Base-by-base conservation (phyloP, 495 filamentous ascomycete species). In the Recurvomyces mirabilis region DNA sequence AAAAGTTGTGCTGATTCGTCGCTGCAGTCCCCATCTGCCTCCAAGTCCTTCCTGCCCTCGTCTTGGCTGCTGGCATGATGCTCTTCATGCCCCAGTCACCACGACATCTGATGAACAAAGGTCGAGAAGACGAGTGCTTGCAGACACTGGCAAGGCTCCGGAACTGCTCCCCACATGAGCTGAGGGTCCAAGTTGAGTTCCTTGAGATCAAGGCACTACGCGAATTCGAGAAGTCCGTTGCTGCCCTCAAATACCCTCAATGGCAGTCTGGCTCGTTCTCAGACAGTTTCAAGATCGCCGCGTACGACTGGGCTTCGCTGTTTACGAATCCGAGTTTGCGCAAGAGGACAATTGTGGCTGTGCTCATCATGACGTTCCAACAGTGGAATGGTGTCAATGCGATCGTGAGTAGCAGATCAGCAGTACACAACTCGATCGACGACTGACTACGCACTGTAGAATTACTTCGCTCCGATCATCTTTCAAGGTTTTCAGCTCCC, bases 131-230 rank as follows among this genome's bases (percentile, higher is more conserved):
- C 1, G 81, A 87, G 46, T 79, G 79, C 0, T 71, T 76, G 20
- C 61, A 59, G 12, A 74, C 84, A 0, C 69, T 89, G 9, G 73
- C 82, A 0, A 69, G 44, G 39, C 65, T 77, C 0, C 79, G 84
- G 10, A 70, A 68, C 9, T 67, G 78, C 3, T 41, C 69, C 1
- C 43, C 61, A 15, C 72, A 82, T 47, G 71, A 80, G 51, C 74
- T 81, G 39, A 63, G 75, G 0, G 72, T 89, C 32, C 70, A n/a
- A n/a, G 79, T 52, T 69, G 85, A 88, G 52, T 87, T 81, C 58
- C 68, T 85, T 20, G 85, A 89, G 56, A 87, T 91, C 61, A 81
- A 82, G 58, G 81, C 83, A 0, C 79, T 83, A 38, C 77, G 78
- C 4, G 68, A 78, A 41, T 83, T 88, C 41, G 84, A 89, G 62